These are phyloP conservation scores for Silene noctiflora DNA, from an alignment of 179 eudicot genomes.

Conservation along the genomic window DNA sequence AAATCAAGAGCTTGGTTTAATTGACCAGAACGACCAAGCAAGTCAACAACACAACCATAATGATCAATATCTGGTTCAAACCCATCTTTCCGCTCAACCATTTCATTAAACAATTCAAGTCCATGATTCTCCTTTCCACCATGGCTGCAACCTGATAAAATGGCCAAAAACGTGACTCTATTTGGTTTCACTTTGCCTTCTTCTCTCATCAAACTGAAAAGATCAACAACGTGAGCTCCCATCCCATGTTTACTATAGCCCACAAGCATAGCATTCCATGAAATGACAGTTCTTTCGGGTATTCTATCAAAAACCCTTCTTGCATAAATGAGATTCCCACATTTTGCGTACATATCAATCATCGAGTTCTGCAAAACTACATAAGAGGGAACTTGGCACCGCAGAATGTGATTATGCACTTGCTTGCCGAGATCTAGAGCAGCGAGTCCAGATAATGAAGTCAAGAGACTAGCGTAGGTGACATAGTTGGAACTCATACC, in stretches of 20 bases:
- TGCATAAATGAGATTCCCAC: slow-evolving; percentile 42
- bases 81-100: slow-evolving; percentile 31
- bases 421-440: slow-evolving; percentile 47
- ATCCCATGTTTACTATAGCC: slow-evolving; percentile 47
- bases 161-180: slow-evolving; percentile 39
- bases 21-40: slow-evolving; percentile 46
- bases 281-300: slow-evolving; percentile 40
- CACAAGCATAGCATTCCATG: slow-evolving; percentile 53
- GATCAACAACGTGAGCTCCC: slow-evolving; percentile 36
- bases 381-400: slow-evolving; percentile 32
- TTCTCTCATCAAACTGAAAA: slow-evolving; percentile 37
- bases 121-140: slow-evolving; percentile 43
- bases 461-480: slow-evolving; percentile 67
- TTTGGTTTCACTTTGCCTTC: slow-evolving; percentile 38
- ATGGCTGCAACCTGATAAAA: slow-evolving; percentile 46
- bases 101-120: slow-evolving; percentile 31
- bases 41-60: slow-evolving; percentile 45
- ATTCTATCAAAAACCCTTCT: slow-evolving; percentile 42
- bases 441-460: slow-evolving; percentile 59
- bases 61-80: slow-evolving; percentile 38
- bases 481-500: slow-evolving; percentile 47
- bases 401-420: slow-evolving; percentile 37
- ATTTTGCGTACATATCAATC: slow-evolving; percentile 54
- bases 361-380: slow-evolving; percentile 40
- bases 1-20: slow-evolving; percentile 38